Evolutionary conservation across 1,284 basidiomycete species (phyloP), one percentile per base, ranked within the genome.

Genomic region (Dichomitus squalens): DNA sequence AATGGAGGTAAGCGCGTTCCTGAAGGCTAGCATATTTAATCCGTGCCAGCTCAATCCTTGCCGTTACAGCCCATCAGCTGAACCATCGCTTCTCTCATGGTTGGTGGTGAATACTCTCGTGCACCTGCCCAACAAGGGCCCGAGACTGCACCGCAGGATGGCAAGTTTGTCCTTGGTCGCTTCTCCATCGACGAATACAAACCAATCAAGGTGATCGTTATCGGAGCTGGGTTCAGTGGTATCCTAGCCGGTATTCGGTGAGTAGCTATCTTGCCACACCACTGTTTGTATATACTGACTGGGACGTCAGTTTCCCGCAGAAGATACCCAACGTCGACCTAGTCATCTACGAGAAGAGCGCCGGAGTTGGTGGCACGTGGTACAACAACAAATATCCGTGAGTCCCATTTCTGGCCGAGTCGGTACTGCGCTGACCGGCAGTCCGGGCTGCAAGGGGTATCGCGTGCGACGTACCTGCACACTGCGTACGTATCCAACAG

Each of bases 331-430:
- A 85, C 56, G 61, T 84, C n/a, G 72, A 83, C 31, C 65, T 86
- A 7, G 76, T 75, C 1, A 78, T 86, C 16, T 87, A 84, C 64
- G 85, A 87, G 47, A 80, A 81, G 55, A 78, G 80, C 56, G 71
- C 74, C 6, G 81, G 78, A 1, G 71, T 87, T 21, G 85, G 85
- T 20, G 85, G 85, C 6, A 79, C 82, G 2, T 87, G 84, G 84
- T 72, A 67, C 55, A 64, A 67, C 34, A 76, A 75, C 46, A 70
- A 58, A 44, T 76, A 76, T 52, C 73, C 75, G 4, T 55, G 33
- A 25, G 53, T 55, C 31, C 7, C 16, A 34, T 14, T 4, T 33
- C 6, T 18, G 16, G 1, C 1, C 11, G 4, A 14, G 38, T 16
- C 29, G 35, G 8, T 36, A 2, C 14, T 49, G 16, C 20, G 5